Conservation (phyloP, 805 yeast species). For the Cyberlindnera japonica region DNA sequence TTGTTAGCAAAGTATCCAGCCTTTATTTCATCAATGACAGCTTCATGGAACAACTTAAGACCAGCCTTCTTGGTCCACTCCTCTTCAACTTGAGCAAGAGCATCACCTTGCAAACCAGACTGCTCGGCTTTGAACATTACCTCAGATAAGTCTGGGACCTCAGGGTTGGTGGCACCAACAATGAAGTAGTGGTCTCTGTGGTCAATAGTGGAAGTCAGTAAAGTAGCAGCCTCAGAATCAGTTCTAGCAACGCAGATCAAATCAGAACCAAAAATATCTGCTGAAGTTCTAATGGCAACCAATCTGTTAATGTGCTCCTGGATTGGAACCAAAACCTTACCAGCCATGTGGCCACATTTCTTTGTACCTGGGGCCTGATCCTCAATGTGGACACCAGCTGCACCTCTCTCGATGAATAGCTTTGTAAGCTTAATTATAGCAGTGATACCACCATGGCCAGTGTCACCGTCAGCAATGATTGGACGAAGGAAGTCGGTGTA, state of each 20-base stretch:
- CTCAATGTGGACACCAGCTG: conserved; percentile 98
- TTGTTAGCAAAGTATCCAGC: conserved; percentile 57
- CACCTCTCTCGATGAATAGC: conserved; percentile 95
- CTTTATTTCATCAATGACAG: conserved; percentile 79
- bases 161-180: conserved; percentile 87
- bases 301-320: conserved; percentile 96
- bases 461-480: conserved; percentile 95
- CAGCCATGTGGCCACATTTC: conserved; percentile 99
- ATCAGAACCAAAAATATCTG: conserved; percentile 88
- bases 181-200: conserved; percentile 91
- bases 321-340: conserved; percentile 94
- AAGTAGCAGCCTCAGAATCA: conserved; percentile 96
- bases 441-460: conserved; percentile 98
- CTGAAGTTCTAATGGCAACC: conserved; percentile 90
- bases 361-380: conserved; percentile 99
- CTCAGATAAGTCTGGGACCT: conserved; percentile 66
- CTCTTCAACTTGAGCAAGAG: conserved; percentile 67
- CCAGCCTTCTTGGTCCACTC: conserved; percentile 84
- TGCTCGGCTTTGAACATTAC: conserved; percentile 80
- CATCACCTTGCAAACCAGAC: conserved; percentile 67
- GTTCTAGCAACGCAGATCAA: conserved; percentile 90
- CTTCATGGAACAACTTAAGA: conserved; percentile 84
- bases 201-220: conserved; percentile 90
- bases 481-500: conserved; percentile 90
- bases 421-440: conserved; percentile 94